These are phyloP conservation scores for Noccaea bulbosa DNA, from an alignment of 345 rosid species.

Conservation along the genomic window DNA sequence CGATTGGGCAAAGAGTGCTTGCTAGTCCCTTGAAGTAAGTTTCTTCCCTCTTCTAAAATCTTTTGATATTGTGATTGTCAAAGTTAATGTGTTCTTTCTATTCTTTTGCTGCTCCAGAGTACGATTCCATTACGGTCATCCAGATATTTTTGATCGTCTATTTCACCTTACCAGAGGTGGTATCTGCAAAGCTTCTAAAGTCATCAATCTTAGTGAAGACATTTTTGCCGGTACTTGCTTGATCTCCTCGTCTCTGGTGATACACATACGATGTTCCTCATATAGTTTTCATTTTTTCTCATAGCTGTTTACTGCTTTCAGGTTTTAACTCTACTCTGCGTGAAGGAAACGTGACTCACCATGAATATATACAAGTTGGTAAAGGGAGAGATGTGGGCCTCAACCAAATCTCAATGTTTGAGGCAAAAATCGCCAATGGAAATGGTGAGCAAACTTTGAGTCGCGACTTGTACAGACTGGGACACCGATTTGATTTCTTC, in stretches of 20 bases:
- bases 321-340: slow-evolving; percentile 92
- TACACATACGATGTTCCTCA: slow-evolving; percentile 7
- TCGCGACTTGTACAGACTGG: slow-evolving; percentile 80
- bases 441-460: slow-evolving; percentile 91
- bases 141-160: slow-evolving; percentile 87
- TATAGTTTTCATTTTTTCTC: slow-evolving; percentile 22
- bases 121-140: slow-evolving; percentile 95
- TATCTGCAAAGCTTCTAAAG: slow-evolving; percentile 87
- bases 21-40: slow-evolving; percentile 77
- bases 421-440: slow-evolving; percentile 90
- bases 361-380: slow-evolving; percentile 95
- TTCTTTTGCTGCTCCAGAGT: slow-evolving; percentile 54
- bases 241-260: slow-evolving; percentile 12
- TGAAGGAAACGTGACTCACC: slow-evolving; percentile 85
- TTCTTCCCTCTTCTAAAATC: slow-evolving; percentile 23
- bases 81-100: slow-evolving; percentile 22
- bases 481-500: slow-evolving; percentile 89
- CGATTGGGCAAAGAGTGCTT: slow-evolving; percentile 76
- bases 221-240: slow-evolving; percentile 62
- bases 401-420: slow-evolving; percentile 87
- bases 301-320: slow-evolving; percentile 38
- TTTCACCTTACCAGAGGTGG: slow-evolving; percentile 95
- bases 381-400: slow-evolving; percentile 96
- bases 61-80: background rate
- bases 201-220: slow-evolving; percentile 89